A percentile compares a stretch with the other conserved stretches of the same genome.
Evolutionary conservation across 2,329 filamentous ascomycete genomes (phyloP).

Genomic region (Trichoderma simmonsii): DNA sequence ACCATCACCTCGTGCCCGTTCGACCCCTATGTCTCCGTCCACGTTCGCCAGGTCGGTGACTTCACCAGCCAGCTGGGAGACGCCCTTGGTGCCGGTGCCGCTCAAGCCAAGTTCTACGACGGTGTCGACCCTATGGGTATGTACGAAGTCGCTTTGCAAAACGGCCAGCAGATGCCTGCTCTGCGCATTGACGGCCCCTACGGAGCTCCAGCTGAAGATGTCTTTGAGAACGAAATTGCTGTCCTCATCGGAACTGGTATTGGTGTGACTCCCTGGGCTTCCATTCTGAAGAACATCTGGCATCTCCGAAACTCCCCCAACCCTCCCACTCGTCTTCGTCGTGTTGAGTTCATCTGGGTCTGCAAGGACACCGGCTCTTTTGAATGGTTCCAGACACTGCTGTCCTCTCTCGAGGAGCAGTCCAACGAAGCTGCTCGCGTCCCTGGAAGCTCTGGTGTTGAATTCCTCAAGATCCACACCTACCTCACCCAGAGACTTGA

Average conservation of each 20-base stretch:
- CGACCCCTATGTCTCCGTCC: constrained; percentile 90
- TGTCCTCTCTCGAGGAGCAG: constrained; percentile 87
- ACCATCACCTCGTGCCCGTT: constrained; percentile 98
- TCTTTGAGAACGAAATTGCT: constrained; percentile 89
- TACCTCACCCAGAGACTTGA: constrained; percentile 95
- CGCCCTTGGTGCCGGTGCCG: constrained; percentile 83
- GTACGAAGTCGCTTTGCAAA: constrained; percentile 95
- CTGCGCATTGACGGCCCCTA: constrained; percentile 94
- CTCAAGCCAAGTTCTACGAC: constrained; percentile 87
- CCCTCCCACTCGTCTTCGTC: constrained; percentile 80
- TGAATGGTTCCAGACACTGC: constrained; percentile 96
- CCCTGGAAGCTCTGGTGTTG: constrained; percentile 64
- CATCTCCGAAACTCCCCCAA: constrained; percentile 88
- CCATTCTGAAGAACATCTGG: constrained; percentile 96
- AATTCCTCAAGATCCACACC: constrained; percentile 97
- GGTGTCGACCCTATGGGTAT: constrained; percentile 89
- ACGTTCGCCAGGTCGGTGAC: constrained; percentile 94
- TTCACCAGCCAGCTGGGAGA: constrained; percentile 94
- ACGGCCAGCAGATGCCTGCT: constrained; percentile 86
- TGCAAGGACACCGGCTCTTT: constrained; percentile 95
- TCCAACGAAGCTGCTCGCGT: constrained; percentile 66
- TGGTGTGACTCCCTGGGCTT: constrained; percentile 81
- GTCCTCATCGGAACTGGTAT: constrained; percentile 85
- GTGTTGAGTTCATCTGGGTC: constrained; percentile 99
- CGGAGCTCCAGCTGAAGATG: constrained; percentile 93